phyloP scores from a whole-genome alignment of 306 rosid genomes.

The Abrus pulchellus region DNA sequence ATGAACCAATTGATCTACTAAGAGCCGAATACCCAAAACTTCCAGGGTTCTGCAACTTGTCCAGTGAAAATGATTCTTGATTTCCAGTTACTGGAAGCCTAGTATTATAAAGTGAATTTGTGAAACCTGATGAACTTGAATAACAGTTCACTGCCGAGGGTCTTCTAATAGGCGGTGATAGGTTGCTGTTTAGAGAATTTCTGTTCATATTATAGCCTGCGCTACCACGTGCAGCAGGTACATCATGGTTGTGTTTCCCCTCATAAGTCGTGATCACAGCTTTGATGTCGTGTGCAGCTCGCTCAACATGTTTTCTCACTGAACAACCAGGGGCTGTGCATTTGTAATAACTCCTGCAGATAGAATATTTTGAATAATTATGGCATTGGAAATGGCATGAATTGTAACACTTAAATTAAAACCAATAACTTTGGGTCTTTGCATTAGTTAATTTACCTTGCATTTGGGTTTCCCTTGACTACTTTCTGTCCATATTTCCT shows the following conservation, averaged over 20 bases:
- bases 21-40: constrained; percentile 43
- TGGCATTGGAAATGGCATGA: constrained; percentile 10
- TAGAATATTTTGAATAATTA: constrained; percentile 25
- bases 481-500: constrained; percentile 99
- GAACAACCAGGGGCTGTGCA: constrained; percentile 86
- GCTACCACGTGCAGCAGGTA: constrained; percentile 90
- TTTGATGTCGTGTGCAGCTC: constrained; percentile 81
- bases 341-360: constrained; percentile 92
- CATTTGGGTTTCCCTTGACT: constrained; percentile 97
- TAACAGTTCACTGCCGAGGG: constrained; percentile 58
- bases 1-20: constrained; percentile 35
- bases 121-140: constrained; percentile 45
- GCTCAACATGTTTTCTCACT: constrained; percentile 92
- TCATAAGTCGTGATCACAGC: constrained; percentile 97
- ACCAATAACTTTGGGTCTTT: constrained; percentile 8
- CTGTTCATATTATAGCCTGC: constrained; percentile 55
- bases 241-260: constrained; percentile 95
- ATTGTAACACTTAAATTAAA: constrained; percentile 23
- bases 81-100: constrained; percentile 45
- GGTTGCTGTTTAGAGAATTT: constrained; percentile 42
- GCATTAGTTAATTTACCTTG: constrained; percentile 64
- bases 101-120: constrained; percentile 51
- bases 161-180: constrained; percentile 61
- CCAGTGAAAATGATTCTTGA: constrained; percentile 52
- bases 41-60: constrained; percentile 53